Evolutionary conservation across 2,329 filamentous ascomycete genomes (phyloP).

Genomic region (Aspergillus aculeatinus): DNA sequence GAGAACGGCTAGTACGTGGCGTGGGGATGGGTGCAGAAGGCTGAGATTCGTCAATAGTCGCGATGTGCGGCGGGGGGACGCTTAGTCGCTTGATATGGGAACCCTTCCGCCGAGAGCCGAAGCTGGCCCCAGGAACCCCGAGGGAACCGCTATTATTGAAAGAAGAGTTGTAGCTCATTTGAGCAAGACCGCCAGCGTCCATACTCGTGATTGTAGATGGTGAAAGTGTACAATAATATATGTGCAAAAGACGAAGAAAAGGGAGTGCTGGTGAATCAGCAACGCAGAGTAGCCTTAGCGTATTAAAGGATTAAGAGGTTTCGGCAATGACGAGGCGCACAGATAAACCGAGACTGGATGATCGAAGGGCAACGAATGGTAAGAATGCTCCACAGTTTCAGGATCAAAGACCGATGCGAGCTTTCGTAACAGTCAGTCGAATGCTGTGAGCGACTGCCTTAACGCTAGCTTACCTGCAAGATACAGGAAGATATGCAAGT

Average conservation of each 20-base stretch:
- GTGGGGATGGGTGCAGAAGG: constrained; percentile 71
- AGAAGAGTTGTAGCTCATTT: constrained; percentile 89
- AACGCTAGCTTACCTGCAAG: constrained; percentile 16
- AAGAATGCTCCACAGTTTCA: constrained; percentile 7
- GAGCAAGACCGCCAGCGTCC: constrained; percentile 99
- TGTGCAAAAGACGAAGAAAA: constrained; percentile 28
- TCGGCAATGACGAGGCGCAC: constrained; percentile 20
- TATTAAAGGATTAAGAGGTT: constrained; percentile 36
- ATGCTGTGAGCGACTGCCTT: not conserved
- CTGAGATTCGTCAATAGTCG: constrained; percentile 62
- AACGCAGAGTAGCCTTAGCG: constrained; percentile 17
- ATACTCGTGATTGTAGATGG: constrained; percentile 47
- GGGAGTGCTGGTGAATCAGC: constrained; percentile 23
- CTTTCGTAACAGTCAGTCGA: constrained; percentile 13
- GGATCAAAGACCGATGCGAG: not conserved
- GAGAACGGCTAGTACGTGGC: constrained; percentile 89
- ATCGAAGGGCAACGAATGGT: constrained; percentile 17
- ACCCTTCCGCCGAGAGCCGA: constrained; percentile 82
- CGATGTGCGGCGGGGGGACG: constrained; percentile 72
- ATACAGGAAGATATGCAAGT: constrained; percentile 14
- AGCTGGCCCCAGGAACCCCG: constrained; percentile 73
- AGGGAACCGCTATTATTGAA: constrained; percentile 66
- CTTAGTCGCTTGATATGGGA: constrained; percentile 85
- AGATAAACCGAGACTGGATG: constrained; percentile 12
- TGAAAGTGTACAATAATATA: constrained; percentile 27